Conservation (phyloP, 192 early-diverging fungal genomes). For the Fimicolochytrium jonesii region DNA sequence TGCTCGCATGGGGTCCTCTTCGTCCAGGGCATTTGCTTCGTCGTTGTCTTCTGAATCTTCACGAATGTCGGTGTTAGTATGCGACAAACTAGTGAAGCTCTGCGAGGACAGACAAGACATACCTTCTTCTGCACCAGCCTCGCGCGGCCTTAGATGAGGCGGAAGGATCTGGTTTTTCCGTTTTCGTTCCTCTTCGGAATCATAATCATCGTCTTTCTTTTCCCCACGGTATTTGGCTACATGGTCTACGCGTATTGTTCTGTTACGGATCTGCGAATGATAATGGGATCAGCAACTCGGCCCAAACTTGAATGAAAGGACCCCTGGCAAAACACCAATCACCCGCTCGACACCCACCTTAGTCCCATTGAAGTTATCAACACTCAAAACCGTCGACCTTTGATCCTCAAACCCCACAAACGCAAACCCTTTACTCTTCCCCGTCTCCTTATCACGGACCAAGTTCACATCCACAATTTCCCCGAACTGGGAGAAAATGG, state of each 20-base stretch:
- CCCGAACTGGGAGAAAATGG: conserved; percentile 91
- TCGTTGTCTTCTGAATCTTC: conserved; percentile 17
- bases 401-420: conserved; percentile 95
- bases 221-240: conserved; percentile 33
- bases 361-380: conserved; percentile 91
- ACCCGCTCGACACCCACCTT: conserved; percentile 31
- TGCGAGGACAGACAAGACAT: neutral
- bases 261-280: too few relatives aligned
- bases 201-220: conserved; percentile 40
- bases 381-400: conserved; percentile 80
- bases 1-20: conserved; percentile 43
- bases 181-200: conserved; percentile 27
- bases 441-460: conserved; percentile 81
- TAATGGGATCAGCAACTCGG: too few relatives aligned
- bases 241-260: conserved; percentile 42
- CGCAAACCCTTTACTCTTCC: conserved; percentile 77
- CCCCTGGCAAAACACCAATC: neutral
- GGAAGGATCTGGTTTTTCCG: conserved; percentile 36
- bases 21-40: conserved; percentile 24
- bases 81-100: neutral
- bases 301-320: too few relatives aligned
- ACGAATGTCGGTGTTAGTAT: neutral
- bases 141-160: conserved; percentile 32
- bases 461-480: conserved; percentile 89
- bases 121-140: conserved; percentile 6